Base-by-base conservation (phyloP, 2,329 filamentous ascomycete genomes). In the Pochonia chlamydosporia region DNA sequence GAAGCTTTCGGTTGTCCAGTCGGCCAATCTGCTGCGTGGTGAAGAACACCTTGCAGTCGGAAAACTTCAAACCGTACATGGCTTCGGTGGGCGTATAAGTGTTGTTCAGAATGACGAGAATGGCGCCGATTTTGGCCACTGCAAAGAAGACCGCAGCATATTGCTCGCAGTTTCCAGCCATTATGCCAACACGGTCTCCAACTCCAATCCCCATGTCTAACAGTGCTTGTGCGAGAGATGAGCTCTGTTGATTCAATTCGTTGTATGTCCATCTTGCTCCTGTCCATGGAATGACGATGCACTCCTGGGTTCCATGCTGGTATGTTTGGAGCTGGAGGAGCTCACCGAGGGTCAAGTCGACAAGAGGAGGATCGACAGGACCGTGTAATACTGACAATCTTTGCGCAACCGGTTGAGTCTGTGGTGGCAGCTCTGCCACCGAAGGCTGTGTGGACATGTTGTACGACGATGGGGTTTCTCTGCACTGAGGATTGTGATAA, bases 111-210 rank as follows among this genome's bases (percentile, higher is more conserved):
- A 90, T 88, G 24, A 90, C 86, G 44, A 90, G 71, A 40, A 85
- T 81, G 40, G 78, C 82, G 9, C 84, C 83, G 16, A 86, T 75
- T 40, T 79, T 74, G 35, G 82, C 81, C 10, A 81, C 83, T 3
- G 84, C 85, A 54, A 89, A 89, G 71, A 89, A 87, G 14, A 89
- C 75, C 3, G 84, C 76, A 25, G 86, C 66, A 81, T 92, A 92
- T 79, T 95, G 75, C 77, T 95, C 69, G 74, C 90, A 71, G 78
- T 95, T 68, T 70, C 90, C 57, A 66, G 85, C 85, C 82, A 89
- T 88, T 54, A 91, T 83, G 25, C 81, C 86, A 24, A 90, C 74
- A 13, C 85, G 75, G 61, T 89, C 86, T 30, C 85, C 85, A 25
- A 79, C 76, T 33, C 77, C 71, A 44, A 89, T 79, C 2, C 84